phyloP scores from a whole-genome alignment of 108 stramenopile genomes.

The Fistulifera solaris region DNA sequence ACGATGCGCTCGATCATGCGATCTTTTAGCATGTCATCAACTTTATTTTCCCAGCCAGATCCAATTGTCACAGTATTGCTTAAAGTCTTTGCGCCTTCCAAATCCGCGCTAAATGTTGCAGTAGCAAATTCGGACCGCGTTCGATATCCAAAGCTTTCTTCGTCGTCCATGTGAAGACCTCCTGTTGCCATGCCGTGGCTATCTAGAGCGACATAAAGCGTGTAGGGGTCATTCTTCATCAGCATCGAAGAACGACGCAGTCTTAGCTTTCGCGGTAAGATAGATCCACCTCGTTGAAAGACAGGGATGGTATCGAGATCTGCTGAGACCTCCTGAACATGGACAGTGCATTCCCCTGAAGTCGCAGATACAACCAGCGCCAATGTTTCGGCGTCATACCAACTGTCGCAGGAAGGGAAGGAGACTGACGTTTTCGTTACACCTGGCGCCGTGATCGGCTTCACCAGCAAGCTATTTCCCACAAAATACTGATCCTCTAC shows the following conservation, averaged over 20 bases:
- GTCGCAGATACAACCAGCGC: slow-evolving; percentile 23
- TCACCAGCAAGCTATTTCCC: slow-evolving; percentile 95
- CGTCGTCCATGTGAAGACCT: slow-evolving; percentile 94
- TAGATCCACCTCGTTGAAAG: slow-evolving; percentile 83
- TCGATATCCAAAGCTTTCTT: slow-evolving; percentile 75
- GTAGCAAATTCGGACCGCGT: slow-evolving; percentile 49
- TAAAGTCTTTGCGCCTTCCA: slow-evolving; percentile 17
- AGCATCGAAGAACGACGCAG: slow-evolving; percentile 81
- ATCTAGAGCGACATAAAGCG: slow-evolving; percentile 89
- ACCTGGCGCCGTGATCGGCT: slow-evolving; percentile 86
- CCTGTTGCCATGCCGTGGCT: slow-evolving; percentile 57
- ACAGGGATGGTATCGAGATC: slow-evolving; percentile 87
- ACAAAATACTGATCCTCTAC: slow-evolving; percentile 89
- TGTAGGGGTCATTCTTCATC: slow-evolving; percentile 95
- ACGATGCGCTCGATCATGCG: slow-evolving; percentile 71
- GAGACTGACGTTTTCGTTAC: slow-evolving; percentile 56
- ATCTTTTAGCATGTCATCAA: slow-evolving; percentile 14
- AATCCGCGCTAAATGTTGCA: slow-evolving; percentile 48
- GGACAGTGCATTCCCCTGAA: slow-evolving; percentile 4
- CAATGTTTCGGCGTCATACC: slow-evolving; percentile 87
- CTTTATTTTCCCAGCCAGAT: slow-evolving; percentile 25
- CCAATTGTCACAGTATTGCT: slow-evolving; percentile 41
- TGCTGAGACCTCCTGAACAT: slow-evolving; percentile 43
- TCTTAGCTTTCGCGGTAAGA: slow-evolving; percentile 89
- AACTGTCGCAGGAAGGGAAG: slow-evolving; percentile 68